Evolutionary conservation across 192 early-diverging fungal species (phyloP).

Genomic region (Podila epigama): DNA sequence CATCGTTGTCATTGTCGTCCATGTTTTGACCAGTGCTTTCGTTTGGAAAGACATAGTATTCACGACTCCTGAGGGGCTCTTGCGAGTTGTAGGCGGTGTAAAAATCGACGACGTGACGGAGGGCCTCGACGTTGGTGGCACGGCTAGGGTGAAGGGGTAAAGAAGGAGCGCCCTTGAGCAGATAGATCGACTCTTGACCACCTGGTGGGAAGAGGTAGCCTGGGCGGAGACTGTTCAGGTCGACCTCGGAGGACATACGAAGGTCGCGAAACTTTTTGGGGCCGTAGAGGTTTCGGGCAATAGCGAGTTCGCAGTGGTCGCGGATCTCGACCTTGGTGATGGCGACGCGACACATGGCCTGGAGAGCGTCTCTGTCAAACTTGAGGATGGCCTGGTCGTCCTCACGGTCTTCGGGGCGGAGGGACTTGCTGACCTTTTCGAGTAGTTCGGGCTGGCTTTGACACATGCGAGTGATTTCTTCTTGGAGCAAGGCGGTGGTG

Average conservation of each 20-base stretch:
- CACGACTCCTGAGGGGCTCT: slow-evolving; percentile 35
- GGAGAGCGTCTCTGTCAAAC: slow-evolving; percentile 42
- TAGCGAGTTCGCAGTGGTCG: slow-evolving; percentile 45
- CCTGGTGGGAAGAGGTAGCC: slow-evolving; percentile 46
- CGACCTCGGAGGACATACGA: slow-evolving; percentile 38
- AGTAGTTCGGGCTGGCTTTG: slow-evolving; percentile 36
- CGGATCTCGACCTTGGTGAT: slow-evolving; percentile 38
- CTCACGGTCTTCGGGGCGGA: slow-evolving; percentile 35
- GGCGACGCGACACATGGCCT: slow-evolving; percentile 43
- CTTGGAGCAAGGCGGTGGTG: slow-evolving; percentile 36
- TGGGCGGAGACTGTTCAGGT: slow-evolving; percentile 19
- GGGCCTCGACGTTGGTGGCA: slow-evolving; percentile 47
- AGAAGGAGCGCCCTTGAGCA: slow-evolving; percentile 43
- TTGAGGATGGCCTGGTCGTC: slow-evolving; percentile 43
- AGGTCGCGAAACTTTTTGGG: slow-evolving; percentile 47
- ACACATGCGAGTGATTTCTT: slow-evolving; percentile 47
- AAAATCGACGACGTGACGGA: slow-evolving; percentile 38
- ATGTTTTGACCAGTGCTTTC: too few species aligned
- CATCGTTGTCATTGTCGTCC: slow-evolving; percentile 27
- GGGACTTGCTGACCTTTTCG: slow-evolving; percentile 34
- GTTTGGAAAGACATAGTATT: slow-evolving; percentile 31
- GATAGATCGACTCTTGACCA: slow-evolving; percentile 48
- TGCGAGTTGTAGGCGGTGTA: slow-evolving; percentile 45
- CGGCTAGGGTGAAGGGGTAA: slow-evolving; percentile 40
- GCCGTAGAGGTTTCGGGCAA: slow-evolving; percentile 45